A percentile compares a stretch with the other conserved stretches of the same genome.
These are phyloP conservation scores for Leishmania guyanensis DNA, from an alignment of 208 protist species.

Conservation along the genomic window DNA sequence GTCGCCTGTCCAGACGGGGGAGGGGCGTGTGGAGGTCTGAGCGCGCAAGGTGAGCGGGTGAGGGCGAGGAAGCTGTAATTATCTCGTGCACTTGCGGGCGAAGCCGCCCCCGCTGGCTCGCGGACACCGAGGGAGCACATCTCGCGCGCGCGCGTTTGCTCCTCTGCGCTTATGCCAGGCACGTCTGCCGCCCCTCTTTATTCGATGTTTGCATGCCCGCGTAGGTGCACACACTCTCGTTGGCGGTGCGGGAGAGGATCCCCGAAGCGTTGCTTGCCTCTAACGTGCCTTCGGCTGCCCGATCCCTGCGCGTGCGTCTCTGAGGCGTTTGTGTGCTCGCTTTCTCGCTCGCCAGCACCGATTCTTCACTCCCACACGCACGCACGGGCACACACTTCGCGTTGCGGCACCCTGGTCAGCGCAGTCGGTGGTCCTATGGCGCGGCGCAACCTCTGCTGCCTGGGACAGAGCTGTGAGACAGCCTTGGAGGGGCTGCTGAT, in stretches of 20 bases:
- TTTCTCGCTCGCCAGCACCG: not conserved
- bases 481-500: constrained; percentile 69
- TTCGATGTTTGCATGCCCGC: not conserved
- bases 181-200: not conserved
- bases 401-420: not conserved
- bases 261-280: not conserved
- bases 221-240: not conserved
- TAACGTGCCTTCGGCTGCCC: not conserved
- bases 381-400: not conserved
- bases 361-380: not conserved
- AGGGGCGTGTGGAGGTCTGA: not conserved
- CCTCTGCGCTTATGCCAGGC: not conserved
- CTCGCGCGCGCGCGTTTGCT: no score
- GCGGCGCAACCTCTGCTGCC: constrained; percentile 15
- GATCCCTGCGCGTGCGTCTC: not conserved
- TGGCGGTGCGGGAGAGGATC: not conserved
- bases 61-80: not conserved
- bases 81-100: not conserved
- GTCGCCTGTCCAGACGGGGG: not conserved
- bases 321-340: not conserved
- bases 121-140: not conserved
- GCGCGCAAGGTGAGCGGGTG: not conserved
- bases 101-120: not conserved
- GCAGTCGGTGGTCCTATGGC: constrained; percentile 13
- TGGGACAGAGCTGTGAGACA: constrained; percentile 41